Base-by-base conservation (phyloP, 306 rosid species). In the Canavalia ensiformis region DNA sequence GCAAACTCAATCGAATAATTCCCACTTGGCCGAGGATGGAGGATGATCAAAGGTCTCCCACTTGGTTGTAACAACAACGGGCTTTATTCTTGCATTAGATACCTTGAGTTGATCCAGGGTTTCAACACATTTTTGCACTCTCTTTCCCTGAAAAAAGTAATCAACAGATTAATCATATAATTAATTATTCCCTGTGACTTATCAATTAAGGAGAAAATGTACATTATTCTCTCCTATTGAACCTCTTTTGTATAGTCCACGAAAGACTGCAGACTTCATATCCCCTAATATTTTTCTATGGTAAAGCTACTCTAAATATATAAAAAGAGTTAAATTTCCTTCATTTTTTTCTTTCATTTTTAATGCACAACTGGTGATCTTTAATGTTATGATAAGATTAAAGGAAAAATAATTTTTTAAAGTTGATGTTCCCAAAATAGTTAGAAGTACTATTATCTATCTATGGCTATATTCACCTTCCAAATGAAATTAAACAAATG, bases 81-180 rank as follows among this genome's bases (percentile, higher is more conserved):
- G 89, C 86, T 88, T 89, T 50, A 83, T 87, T 50, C 73, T 83
- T 49, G 92, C 92, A 83, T 94, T 94, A 68, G 89, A 82, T 57
- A 86, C 80, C 91, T 91, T 92, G 35, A 90, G 52, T 28, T 2
- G 66, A 77, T 94, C 98, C 74, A 94, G 86, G 3, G 78, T 86
- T 84, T 92, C 97, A 12, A 92, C 97, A 75, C 93, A 85, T 74
- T 91, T 92, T 73, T 91, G 97, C 81, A 94, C 97, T 74, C 90
- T 89, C 84, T 86, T 90, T 4, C 89, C 92, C 97, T 91, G 83
- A 73, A 86, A 83, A 78, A 13, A 54, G 8, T 68, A 79, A 78
- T 5, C 58, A 64, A 37, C 39, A 49, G 1, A 77, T 72, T 71
- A 13, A 56, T 55, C 41, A 10, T 35, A 31, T 18, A 42, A 50